Base-by-base conservation (phyloP, 129 eudicot genomes). In the Erigeron canadensis region DNA sequence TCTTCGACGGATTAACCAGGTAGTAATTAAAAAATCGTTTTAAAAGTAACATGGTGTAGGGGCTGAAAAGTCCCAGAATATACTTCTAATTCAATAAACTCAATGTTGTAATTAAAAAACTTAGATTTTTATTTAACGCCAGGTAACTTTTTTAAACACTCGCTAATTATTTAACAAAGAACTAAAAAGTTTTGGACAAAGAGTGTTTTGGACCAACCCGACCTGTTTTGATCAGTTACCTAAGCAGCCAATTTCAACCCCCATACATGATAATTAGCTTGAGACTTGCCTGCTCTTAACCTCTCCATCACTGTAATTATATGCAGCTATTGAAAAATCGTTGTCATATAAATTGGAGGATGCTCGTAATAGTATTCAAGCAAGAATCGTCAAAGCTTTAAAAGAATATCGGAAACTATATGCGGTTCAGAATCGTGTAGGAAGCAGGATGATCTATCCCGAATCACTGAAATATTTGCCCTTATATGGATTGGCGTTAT, bases 401-500 rank as follows among this genome's bases (percentile, higher is more conserved):
- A 88, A 83, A 84, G 99, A 95, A 80, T 95, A 95, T 70, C 81
- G 99, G 64, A 88, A 95, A 75, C 88, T 95, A 44, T 85, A 95
- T 74, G 84, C 96, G 44, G 94, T 84, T 55, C 97, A 95, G 61
- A 96, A 90, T 78, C 91, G 96, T 37, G 82, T 90, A 67, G 86
- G 85, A 77, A 84, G 88, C 81, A 81, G 97, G 86, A 81, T 95
- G 97, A 95, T 95, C 47, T 95, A 88, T 82, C 99, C 99, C n/a
- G 99, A 95, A 73, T 90, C 97, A 7, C 70, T 95, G 44, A 90
- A 84, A 79, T 86, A 79, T 75, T 76, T 95, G 74, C 85, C 91
- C 15, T 67, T 95, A 81, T 95, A 95, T 45, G 97, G 89, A 18
- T 69, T 95, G 67, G 81, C 96, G 38, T 60, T 95, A 59, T 82